Evolutionary conservation across 768 basidiomycete species (phyloP).

Genomic region (Suillus alpinus): DNA sequence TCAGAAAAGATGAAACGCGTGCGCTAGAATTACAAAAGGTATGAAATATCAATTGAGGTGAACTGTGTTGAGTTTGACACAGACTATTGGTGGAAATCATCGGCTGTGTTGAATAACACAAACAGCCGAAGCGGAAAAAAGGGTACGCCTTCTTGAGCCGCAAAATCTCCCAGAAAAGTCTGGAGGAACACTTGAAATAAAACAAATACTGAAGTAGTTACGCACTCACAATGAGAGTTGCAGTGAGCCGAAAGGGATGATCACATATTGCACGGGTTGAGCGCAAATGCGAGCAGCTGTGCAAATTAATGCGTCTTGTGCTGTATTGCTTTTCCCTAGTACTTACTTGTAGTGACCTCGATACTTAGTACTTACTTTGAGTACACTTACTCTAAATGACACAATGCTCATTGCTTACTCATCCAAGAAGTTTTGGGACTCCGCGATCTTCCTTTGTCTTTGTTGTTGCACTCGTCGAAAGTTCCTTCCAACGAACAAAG

Average conservation of each 20-base stretch:
- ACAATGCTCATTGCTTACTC: conserved; percentile 3
- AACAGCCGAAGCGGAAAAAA: too few relatives aligned
- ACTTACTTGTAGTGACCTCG: not conserved
- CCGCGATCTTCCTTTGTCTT: conserved; percentile 18
- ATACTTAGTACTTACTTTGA: too few relatives aligned
- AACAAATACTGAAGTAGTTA: not conserved
- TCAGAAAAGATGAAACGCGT: not conserved
- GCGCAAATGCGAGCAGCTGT: not conserved
- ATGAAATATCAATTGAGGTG: not conserved
- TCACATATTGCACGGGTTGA: not conserved
- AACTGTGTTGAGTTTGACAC: not conserved
- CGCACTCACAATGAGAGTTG: not conserved
- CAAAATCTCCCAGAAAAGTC: not conserved
- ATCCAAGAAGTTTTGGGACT: conserved; percentile 13
- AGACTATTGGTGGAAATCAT: not conserved
- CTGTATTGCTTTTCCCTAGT: not conserved
- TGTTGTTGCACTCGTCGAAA: conserved; percentile 7
- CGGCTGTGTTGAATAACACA: not conserved
- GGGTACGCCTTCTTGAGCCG: not conserved
- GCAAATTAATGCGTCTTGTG: too few relatives aligned
- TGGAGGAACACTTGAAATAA: not conserved
- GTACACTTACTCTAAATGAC: not conserved
- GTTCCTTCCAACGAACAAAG: not conserved
- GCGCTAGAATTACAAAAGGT: not conserved
- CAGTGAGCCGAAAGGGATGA: not conserved